Evolutionary conservation across 1,139 yeast genomes (phyloP), one percentile per base, ranked within the genome.

Genomic region (Nematodospora anomalae): DNA sequence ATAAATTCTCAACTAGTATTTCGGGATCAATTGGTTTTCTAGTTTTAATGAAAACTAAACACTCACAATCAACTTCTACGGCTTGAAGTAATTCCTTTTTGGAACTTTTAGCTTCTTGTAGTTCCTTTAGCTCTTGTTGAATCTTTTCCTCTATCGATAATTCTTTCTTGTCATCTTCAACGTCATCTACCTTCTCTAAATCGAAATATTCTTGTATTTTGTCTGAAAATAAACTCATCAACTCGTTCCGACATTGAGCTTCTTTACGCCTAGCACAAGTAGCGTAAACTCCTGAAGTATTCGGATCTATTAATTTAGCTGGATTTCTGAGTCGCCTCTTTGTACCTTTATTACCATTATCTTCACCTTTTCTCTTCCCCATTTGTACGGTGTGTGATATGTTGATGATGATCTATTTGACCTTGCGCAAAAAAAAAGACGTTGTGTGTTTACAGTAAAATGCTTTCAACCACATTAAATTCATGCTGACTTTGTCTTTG

Each of bases 181-280:
- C 60, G 4, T 40, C 44, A 2, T 50, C 61, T 3, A 45, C 51
- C 4, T 52, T 61, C 14, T 58, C 58, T 26, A 69, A 50, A 37
- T 72, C 72, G 38, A 74, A 81, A 41, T 71, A 71, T 47, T 78
- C 77, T 40, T 74, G 76, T 11, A 76, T 62, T 45, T 79, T 79
- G 35, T 76, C 72, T 37, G 63, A 54, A 38, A 90, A 74, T 25
- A 89, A 60, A 38, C 72, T 63, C 49, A 78, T 71, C 50, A 90
- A 64, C 58, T 90, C 97, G 42, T 79, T 77, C 14, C 82, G 76
- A 49, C 96, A 85, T 39, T 76, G 79, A 41, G 74, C 71, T 59
- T 90, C 96, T 46, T 82, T 79, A 30, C 86, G 83, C 50, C 96
- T 71, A 34, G 78, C 74, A 58, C 97, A 87, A 0, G 96, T 86